A percentile compares a stretch with the other conserved stretches of the same genome.
These are phyloP conservation scores for Xylaria flabelliformis DNA, from an alignment of 495 filamentous ascomycete species.

Conservation along the genomic window DNA sequence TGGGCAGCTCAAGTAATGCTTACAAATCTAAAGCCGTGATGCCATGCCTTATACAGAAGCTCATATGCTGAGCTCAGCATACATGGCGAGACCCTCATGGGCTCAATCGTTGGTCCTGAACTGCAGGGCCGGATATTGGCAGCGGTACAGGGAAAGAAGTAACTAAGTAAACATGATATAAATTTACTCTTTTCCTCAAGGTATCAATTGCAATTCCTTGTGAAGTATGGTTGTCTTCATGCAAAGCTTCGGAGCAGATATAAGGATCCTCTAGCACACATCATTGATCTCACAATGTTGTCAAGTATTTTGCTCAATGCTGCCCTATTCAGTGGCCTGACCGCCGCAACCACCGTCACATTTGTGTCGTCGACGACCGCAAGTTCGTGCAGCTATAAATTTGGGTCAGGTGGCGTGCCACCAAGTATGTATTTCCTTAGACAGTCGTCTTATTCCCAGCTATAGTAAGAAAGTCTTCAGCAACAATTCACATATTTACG, in stretches of 20 bases:
- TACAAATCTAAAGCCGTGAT: conserved; percentile 8
- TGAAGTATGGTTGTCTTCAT: background rate
- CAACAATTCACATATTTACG: background rate
- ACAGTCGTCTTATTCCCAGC: background rate
- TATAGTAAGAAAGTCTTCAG: background rate
- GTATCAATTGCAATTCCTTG: background rate
- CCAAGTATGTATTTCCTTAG: conserved; percentile 6
- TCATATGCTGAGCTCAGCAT: background rate
- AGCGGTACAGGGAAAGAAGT: background rate
- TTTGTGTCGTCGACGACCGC: background rate
- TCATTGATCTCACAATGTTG: conserved; percentile 3
- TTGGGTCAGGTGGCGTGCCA: conserved; percentile 1
- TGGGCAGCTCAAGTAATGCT: conserved; percentile 13
- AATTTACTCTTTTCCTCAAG: background rate
- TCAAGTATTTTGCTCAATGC: background rate
- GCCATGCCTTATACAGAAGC: background rate
- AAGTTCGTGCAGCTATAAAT: conserved; percentile 6
- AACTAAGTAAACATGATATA: background rate
- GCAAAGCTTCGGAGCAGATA: background rate
- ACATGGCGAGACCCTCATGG: background rate
- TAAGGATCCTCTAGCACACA: background rate
- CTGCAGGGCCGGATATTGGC: background rate
- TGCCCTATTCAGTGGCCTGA: background rate
- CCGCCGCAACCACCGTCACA: background rate
- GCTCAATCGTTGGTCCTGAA: background rate